Percentiles rank a stretch among this genome's conserved stretches.
Conservation (phyloP, 2,329 filamentous ascomycete species). For the Xylariaceae sp. region DNA sequence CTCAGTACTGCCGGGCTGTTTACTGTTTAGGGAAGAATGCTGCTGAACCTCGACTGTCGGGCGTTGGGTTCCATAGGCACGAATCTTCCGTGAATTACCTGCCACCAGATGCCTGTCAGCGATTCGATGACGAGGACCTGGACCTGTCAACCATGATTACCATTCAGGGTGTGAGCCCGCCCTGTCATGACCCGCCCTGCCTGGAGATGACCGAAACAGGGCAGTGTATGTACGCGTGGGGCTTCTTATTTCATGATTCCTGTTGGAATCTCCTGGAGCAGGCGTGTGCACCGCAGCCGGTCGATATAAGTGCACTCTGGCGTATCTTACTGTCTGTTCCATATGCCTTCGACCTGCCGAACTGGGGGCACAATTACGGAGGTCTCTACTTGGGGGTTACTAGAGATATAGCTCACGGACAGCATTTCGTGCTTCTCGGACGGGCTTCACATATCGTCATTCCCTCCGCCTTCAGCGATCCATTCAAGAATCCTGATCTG, state of each 20-base stretch:
- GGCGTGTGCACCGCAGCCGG: conserved; percentile 15
- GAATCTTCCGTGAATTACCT: conserved; percentile 10
- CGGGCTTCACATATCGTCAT: conserved; percentile 16
- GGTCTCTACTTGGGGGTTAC: conserved; percentile 16
- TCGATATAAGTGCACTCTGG: conserved; percentile 24
- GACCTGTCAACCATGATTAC: conserved; percentile 13
- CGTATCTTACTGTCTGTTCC: conserved; percentile 23
- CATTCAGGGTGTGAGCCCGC: conserved; percentile 18
- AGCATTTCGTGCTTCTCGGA: conserved; percentile 15
- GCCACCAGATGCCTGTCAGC: conserved; percentile 19
- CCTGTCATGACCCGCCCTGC: conserved; percentile 1
- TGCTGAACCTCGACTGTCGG: conserved; percentile 19
- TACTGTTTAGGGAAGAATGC: conserved; percentile 18
- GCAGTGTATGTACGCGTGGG: conserved; percentile 20
- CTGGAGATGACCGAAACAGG: conserved; percentile 8
- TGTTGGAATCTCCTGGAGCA: conserved; percentile 26
- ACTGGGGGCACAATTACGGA: conserved; percentile 27
- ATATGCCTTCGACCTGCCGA: conserved; percentile 17
- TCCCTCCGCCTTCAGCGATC: conserved; percentile 21
- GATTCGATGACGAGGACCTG: conserved; percentile 16
- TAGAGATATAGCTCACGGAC: conserved; percentile 4
- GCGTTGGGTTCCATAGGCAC: conserved; percentile 18
- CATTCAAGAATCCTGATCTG: conserved; percentile 22
- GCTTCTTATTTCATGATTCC: conserved; percentile 26
- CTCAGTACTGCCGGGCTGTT: conserved; percentile 21